Conservation (phyloP, 306 rosid species). For the Glycine soja region DNA sequence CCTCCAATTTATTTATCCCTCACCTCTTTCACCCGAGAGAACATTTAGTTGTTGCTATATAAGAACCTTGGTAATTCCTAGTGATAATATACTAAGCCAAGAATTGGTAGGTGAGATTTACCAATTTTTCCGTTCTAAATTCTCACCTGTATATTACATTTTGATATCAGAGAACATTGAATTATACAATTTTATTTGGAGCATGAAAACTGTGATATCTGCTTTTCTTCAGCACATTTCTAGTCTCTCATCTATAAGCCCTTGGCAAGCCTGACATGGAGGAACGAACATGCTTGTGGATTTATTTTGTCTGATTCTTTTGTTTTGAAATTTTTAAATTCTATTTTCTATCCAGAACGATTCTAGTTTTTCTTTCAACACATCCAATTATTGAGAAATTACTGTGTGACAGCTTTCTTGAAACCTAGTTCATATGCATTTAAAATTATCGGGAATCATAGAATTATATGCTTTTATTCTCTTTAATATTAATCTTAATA, state of each 20-base stretch:
- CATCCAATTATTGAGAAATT: not conserved
- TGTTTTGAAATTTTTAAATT: not conserved
- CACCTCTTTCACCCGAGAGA: constrained; percentile 40
- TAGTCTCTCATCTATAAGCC: not conserved
- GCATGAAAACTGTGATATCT: constrained; percentile 47
- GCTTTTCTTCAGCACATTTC: constrained; percentile 14
- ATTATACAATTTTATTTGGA: constrained; percentile 61
- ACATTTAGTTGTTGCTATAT: constrained; percentile 52
- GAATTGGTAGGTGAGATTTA: constrained; percentile 68
- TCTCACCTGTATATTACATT: constrained; percentile 86
- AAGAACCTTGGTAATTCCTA: constrained; percentile 53
- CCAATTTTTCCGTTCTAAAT: constrained; percentile 66
- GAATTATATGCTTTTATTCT: too few relatives aligned
- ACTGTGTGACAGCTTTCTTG: not conserved
- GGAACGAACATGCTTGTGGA: not conserved
- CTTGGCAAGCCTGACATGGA: not conserved
- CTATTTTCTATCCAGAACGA: not conserved
- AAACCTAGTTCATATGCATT: not conserved
- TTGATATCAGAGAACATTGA: constrained; percentile 57
- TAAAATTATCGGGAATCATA: too few relatives aligned
- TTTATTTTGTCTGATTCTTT: constrained; percentile 3
- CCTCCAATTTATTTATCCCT: constrained; percentile 37
- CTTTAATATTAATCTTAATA: too few relatives aligned
- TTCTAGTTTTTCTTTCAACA: not conserved
- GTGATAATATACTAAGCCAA: constrained; percentile 62